phyloP scores from a whole-genome alignment of 108 stramenopile species.

The Cyclotella distinguenda region DNA sequence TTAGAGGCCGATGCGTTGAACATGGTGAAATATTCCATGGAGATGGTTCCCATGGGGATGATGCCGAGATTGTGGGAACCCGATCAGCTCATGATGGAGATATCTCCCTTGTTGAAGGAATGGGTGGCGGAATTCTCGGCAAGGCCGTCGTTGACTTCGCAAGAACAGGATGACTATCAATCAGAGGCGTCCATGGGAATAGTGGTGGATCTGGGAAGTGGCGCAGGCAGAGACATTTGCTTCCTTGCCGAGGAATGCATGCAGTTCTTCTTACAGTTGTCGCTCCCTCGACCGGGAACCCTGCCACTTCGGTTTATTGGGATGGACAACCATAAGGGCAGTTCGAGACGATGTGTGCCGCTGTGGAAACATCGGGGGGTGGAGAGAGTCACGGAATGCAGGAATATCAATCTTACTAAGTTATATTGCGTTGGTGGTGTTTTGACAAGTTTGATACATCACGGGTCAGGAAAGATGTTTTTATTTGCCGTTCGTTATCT shows the following conservation, averaged over 20 bases:
- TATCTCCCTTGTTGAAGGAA: conserved; percentile 54
- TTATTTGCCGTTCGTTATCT: conserved; percentile 74
- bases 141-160: background rate
- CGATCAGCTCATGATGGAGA: conserved; percentile 60
- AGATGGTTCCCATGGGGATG: conserved; percentile 8
- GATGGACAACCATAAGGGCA: conserved; percentile 78
- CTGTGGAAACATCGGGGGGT: conserved; percentile 67
- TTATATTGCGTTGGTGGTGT: conserved; percentile 29
- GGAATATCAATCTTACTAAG: conserved; percentile 54
- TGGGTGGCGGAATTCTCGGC: background rate
- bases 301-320: conserved; percentile 52
- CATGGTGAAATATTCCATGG: background rate
- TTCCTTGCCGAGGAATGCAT: conserved; percentile 78
- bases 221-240: conserved; percentile 76
- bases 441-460: no score
- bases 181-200: background rate
- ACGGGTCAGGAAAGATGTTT: no score
- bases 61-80: conserved; percentile 79
- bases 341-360: conserved; percentile 45
- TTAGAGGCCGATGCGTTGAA: conserved; percentile 11
- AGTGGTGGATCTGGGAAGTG: conserved; percentile 79
- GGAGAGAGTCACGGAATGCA: conserved; percentile 40
- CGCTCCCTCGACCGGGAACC: background rate
- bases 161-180: conserved; percentile 6
- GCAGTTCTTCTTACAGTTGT: no score